Percentiles rank a stretch among this genome's conserved stretches.
phyloP scores from a whole-genome alignment of 1,284 basidiomycete genomes.

The Ceratobasidium sp. region DNA sequence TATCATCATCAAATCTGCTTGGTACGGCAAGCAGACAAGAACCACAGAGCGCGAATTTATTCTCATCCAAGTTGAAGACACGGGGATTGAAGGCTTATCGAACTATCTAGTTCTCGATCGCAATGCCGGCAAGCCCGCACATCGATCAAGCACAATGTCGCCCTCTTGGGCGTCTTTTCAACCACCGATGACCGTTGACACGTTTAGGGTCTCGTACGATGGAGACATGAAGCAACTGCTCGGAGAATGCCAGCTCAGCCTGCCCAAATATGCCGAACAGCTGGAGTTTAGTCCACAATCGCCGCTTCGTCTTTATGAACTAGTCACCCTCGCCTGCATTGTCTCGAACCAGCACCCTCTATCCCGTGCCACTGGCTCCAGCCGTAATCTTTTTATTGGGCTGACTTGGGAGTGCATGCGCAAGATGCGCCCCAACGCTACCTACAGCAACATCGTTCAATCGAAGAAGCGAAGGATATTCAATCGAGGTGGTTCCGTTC shows the following conservation, averaged over 20 bases:
- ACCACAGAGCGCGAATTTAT: background rate
- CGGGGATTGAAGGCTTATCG: background rate
- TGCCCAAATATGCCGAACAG: background rate
- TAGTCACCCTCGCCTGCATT: background rate
- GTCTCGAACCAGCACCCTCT: background rate
- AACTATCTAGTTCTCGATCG: constrained; percentile 9
- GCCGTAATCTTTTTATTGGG: background rate
- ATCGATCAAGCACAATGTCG: background rate
- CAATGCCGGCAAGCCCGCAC: background rate
- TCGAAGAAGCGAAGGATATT: background rate
- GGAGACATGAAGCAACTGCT: background rate
- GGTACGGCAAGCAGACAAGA: constrained; percentile 5
- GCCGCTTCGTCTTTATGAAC: constrained; percentile 7
- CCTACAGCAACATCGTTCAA: background rate
- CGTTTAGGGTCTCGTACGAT: constrained; percentile 2
- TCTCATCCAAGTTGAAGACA: background rate
- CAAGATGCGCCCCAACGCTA: background rate
- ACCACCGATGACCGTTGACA: background rate
- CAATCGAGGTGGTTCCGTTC: background rate
- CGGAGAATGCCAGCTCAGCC: background rate
- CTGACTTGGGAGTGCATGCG: background rate
- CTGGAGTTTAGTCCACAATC: background rate
- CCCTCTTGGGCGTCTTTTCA: background rate
- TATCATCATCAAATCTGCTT: background rate
- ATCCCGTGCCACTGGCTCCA: background rate